Evolutionary conservation across 306 rosid species (phyloP), one percentile per base, ranked within the genome.

Genomic region (Corylus avellana): DNA sequence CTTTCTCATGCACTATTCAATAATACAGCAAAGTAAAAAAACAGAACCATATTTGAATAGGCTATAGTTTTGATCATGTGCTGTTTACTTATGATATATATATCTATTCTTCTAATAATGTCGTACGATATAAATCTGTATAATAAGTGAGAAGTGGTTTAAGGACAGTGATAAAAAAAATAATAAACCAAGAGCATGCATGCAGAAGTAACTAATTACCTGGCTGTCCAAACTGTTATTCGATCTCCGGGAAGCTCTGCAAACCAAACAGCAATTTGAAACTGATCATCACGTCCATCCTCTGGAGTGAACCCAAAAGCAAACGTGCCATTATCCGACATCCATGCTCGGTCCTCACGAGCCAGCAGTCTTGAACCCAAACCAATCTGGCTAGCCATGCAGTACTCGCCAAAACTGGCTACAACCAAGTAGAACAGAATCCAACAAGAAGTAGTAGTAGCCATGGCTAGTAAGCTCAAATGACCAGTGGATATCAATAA

Each of bases 271-370:
- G 84, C 97, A n/a, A 92, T 69, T 32, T 74, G 79, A 90, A 86
- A 77, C 3, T 59, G 80, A 25, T 80, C 63, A 44, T 70, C 55
- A 70, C 58, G 83, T 14, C 56, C 69, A 3, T 72, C 83, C 4
- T 82, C 8, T 10, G 90, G 86, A 50, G 91, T 82, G 84, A 95
- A 95, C 32, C 98, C 98, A 56, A 95, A 83, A 44, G 95, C 97
- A 82, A 95, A 95, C 8, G 98, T 95, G 12, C 94, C 86, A 85
- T 95, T 91, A 4, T 88, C 91, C 3, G 98, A 95, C 77, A 87
- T 61, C 93, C 97, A 86, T 0, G 79, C 48, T 72, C 77, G 86
- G 79, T 85, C 80, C 44, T 78, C 75, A 56, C 84, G 75, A n/a
- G 98, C 94, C 78, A 80, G 17, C 80, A 95, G 81, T 70, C 84